Evolutionary conservation across 2,329 filamentous ascomycete genomes (phyloP).

Genomic region (Colletotrichum lupini): DNA sequence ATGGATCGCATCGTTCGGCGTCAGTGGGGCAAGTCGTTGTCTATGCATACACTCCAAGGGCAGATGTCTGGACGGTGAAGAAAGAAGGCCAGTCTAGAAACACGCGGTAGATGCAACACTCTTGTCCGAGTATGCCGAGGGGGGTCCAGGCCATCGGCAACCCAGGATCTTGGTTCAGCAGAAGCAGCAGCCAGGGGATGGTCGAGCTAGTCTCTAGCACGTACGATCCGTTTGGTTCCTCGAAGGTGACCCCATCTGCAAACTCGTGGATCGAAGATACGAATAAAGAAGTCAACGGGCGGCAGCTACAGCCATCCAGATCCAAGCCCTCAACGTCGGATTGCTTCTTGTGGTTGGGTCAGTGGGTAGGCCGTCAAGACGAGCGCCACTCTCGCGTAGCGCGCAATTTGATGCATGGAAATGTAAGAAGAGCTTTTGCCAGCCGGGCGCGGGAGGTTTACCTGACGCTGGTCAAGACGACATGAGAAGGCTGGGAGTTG

Average conservation of each 20-base stretch:
- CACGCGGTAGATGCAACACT: not conserved
- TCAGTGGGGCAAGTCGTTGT: not conserved
- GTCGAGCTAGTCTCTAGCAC: not conserved
- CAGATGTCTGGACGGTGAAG: not conserved
- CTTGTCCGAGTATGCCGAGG: not conserved
- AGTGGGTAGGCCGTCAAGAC: not conserved
- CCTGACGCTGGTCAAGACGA: not conserved
- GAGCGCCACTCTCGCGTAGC: not conserved
- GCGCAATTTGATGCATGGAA: not conserved
- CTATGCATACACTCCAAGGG: not conserved
- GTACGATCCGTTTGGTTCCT: not conserved
- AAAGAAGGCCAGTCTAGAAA: not conserved
- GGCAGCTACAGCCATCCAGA: not conserved
- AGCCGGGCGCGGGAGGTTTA: not conserved
- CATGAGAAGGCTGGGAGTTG: not conserved
- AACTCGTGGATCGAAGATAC: not conserved
- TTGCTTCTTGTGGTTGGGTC: too few relatives aligned
- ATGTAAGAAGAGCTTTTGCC: not conserved
- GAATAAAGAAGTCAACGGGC: not conserved
- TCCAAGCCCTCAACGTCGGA: not conserved
- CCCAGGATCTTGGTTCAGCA: not conserved
- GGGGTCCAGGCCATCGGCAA: not conserved
- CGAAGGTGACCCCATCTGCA: not conserved
- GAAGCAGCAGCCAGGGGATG: not conserved
- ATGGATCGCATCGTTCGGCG: slow-evolving; percentile 13